phyloP scores from a whole-genome alignment of 805 yeast species.

The Pichia kluyveri region DNA sequence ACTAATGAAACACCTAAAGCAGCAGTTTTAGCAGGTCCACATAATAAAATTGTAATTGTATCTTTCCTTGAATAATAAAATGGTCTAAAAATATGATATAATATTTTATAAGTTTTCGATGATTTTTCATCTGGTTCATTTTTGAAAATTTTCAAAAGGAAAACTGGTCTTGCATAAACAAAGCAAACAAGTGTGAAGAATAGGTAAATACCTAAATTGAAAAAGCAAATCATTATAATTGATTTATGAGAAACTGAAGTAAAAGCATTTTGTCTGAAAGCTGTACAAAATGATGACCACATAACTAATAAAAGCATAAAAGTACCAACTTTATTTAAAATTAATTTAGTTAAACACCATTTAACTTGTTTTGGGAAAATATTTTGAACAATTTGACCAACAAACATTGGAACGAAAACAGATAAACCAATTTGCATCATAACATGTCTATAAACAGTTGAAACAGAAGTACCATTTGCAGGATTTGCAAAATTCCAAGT shows the following conservation, averaged over 20 bases:
- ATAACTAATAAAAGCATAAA: slow-evolving; percentile 64
- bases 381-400: slow-evolving; percentile 80
- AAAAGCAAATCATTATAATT: slow-evolving; percentile 69
- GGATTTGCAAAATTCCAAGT: slow-evolving; percentile 79
- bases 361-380: slow-evolving; percentile 55
- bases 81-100: slow-evolving; percentile 43
- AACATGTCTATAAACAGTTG: slow-evolving; percentile 56
- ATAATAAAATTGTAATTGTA: slow-evolving; percentile 70
- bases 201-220: slow-evolving; percentile 72
- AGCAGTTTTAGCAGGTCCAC: slow-evolving; percentile 92
- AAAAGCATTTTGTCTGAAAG: slow-evolving; percentile 77
- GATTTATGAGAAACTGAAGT: slow-evolving; percentile 41
- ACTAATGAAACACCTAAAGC: slow-evolving; percentile 82
- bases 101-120: slow-evolving; percentile 34
- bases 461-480: slow-evolving; percentile 44
- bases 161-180: slow-evolving; percentile 49
- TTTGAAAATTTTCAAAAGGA: slow-evolving; percentile 33
- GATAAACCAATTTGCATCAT: slow-evolving; percentile 80
- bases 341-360: slow-evolving; percentile 49
- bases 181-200: slow-evolving; percentile 64
- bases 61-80: slow-evolving; percentile 65
- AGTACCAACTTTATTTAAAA: slow-evolving; percentile 64
- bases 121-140: slow-evolving; percentile 39
- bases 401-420: slow-evolving; percentile 76
- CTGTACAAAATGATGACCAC: slow-evolving; percentile 66